phyloP scores from a whole-genome alignment of 352 stramenopile genomes.

The Phytophthora rubi region DNA sequence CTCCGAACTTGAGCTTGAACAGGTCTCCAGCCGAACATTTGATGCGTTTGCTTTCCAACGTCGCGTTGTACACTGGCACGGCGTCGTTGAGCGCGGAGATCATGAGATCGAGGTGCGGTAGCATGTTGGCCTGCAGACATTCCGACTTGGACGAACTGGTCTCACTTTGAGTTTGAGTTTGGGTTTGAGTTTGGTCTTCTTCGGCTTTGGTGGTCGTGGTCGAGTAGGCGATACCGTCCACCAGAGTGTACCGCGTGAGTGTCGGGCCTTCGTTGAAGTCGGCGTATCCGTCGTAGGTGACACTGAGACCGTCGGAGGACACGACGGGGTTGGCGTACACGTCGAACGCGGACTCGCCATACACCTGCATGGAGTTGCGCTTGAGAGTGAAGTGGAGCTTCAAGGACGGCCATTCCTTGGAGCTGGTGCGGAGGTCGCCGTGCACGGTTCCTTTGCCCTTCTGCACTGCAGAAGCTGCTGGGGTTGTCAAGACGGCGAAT shows the following conservation, averaged over 20 bases:
- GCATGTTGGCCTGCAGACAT: conserved; percentile 24
- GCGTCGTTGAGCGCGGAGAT: conserved; percentile 34
- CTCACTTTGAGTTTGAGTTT: background rate
- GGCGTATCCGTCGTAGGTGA: conserved; percentile 46
- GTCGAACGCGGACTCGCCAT: conserved; percentile 41
- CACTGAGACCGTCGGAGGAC: conserved; percentile 26
- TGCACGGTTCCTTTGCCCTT: conserved; percentile 30
- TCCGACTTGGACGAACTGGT: conserved; percentile 16
- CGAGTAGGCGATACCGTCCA: conserved; percentile 45
- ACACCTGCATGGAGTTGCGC: conserved; percentile 43
- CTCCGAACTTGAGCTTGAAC: conserved; percentile 39
- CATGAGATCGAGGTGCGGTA: conserved; percentile 42
- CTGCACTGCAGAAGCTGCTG: conserved; percentile 1
- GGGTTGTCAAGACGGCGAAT: conserved; percentile 4
- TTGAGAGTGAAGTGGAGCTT: conserved; percentile 51
- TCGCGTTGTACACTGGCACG: conserved; percentile 15
- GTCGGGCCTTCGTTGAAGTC: conserved; percentile 33
- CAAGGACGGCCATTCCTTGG: conserved; percentile 43
- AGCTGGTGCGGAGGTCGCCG: conserved; percentile 26
- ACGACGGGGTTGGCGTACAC: conserved; percentile 47
- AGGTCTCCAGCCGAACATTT: conserved; percentile 40
- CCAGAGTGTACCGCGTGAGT: conserved; percentile 36
- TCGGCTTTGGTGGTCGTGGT: conserved; percentile 17
- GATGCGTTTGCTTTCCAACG: conserved; percentile 24
- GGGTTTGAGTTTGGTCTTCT: conserved; percentile 11